Evolutionary conservation across 1,284 basidiomycete species (phyloP).

Genomic region (Ganoderma meredithae): DNA sequence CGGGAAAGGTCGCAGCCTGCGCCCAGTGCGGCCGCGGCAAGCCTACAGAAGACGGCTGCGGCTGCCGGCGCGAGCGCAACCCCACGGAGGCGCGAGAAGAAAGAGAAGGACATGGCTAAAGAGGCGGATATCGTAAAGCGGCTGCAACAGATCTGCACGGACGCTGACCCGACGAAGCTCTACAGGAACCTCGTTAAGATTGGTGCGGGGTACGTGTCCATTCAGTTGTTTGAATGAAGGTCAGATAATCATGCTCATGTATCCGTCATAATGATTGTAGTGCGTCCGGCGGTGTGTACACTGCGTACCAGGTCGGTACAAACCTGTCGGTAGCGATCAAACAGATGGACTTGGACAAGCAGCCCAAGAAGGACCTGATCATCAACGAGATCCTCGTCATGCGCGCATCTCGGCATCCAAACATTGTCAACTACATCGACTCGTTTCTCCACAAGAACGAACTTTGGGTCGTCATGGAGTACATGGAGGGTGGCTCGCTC

Average conservation of each 20-base stretch:
- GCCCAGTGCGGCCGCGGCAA: constrained; percentile 62
- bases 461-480: constrained; percentile 99
- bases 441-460: constrained; percentile 98
- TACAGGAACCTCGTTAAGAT: constrained; percentile 97
- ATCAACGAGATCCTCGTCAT: constrained; percentile 99
- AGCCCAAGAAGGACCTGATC: constrained; percentile 99
- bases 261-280: too few relatives aligned
- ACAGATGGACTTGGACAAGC: constrained; percentile 99
- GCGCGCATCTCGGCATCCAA: constrained; percentile 94
- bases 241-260: too few relatives aligned
- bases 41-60: constrained; percentile 62
- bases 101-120: constrained; percentile 80
- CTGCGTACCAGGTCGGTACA: constrained; percentile 95
- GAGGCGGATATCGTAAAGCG: constrained; percentile 93
- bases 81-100: constrained; percentile 87
- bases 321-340: constrained; percentile 98
- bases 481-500: constrained; percentile 95
- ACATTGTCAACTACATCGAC: constrained; percentile 99
- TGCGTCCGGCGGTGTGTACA: constrained; percentile 98
- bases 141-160: constrained; percentile 94
- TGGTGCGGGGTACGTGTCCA: constrained; percentile 85
- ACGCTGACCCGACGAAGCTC: constrained; percentile 94
- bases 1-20: constrained; percentile 38
- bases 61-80: constrained; percentile 73
- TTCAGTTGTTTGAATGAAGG: too few relatives aligned